Evolutionary conservation across 2,329 filamentous ascomycete genomes (phyloP), one percentile per base, ranked within the genome.

Genomic region (Fusarium sp.): DNA sequence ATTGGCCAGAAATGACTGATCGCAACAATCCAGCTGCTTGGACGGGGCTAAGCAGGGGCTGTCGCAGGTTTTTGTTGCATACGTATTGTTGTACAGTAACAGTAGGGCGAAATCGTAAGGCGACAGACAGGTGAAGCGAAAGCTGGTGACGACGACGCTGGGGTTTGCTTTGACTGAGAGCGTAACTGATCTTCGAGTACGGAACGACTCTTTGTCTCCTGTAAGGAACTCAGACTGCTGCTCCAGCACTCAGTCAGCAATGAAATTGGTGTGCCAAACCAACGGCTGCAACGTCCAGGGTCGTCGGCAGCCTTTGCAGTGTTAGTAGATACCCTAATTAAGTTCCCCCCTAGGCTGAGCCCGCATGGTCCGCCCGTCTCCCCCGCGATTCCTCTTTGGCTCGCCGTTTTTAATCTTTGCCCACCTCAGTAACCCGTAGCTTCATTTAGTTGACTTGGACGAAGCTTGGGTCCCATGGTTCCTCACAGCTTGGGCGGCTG

Each of bases 241-340:
- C 28, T 22, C 43, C 17, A 44, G 40, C 31, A 44, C 20, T 22
- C 26, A 33, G 15, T 31, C 28, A 18, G 34, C 55, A 42, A 38
- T 65, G 42, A 52, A 24, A 13, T 45, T 69, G 60, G 66, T 69
- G 66, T 69, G 66, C 51, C 61, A 69, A 62, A 66, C 66, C 51
- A 45, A 52, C 61, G 44, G 43, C 62, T 69, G 51, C 46, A 62
- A 48, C 39, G 56, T 42, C 66, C 55, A 66, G 66, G 66, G 44
- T 69, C 34, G 50, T 53, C 18, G 40, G 45, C 45, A 53, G 38
- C 18, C 53, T 44, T 28, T 34, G 42, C n/a, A 66, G 46, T 53
- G 38, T 60, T 65, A 59, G 62, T 36, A 36, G 46, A 36, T 39
- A 34, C 31, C 40, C 61, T 62, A 70, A 70, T 67, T 51, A 45